Evolutionary conservation across 148 eudicot genomes (phyloP).

Genomic region (Heliamphora exappendiculata): DNA sequence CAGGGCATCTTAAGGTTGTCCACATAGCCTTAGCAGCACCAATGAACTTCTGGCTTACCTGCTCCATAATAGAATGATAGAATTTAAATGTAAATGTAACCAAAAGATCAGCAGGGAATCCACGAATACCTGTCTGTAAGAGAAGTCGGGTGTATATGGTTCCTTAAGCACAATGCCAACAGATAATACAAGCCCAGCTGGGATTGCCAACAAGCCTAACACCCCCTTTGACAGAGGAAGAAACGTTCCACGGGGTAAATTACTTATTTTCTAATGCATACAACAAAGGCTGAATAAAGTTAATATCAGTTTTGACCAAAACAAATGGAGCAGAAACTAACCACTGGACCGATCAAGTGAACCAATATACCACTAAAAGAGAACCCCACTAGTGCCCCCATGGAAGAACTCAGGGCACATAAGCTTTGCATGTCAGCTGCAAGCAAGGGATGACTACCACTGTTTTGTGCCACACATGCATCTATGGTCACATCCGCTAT

Average conservation of each 20-base stretch:
- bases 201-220: constrained; percentile 69
- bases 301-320: constrained; percentile 9
- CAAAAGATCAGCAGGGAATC: neutral
- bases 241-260: neutral
- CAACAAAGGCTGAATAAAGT: constrained; percentile 1
- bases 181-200: constrained; percentile 51
- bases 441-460: constrained; percentile 54
- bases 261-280: neutral
- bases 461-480: constrained; percentile 92
- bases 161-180: constrained; percentile 74
- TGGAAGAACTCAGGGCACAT: constrained; percentile 69
- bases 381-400: constrained; percentile 76
- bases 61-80: constrained; percentile 15
- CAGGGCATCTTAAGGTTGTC: constrained; percentile 62
- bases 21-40: constrained; percentile 72
- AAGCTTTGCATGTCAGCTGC: constrained; percentile 97
- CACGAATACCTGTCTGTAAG: constrained; percentile 56
- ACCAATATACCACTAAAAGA: constrained; percentile 81
- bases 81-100: neutral
- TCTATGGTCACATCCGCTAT: constrained; percentile 97
- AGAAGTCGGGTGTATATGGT: constrained; percentile 33
- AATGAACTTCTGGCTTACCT: constrained; percentile 56
- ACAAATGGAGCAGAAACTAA: constrained; percentile 20
- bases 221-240: constrained; percentile 50
- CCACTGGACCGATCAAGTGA: constrained; percentile 82